Percentiles rank a stretch among this genome's conserved stretches.
phyloP scores from a whole-genome alignment of 169 alveolate genomes.

The Plasmodium relictum region DNA sequence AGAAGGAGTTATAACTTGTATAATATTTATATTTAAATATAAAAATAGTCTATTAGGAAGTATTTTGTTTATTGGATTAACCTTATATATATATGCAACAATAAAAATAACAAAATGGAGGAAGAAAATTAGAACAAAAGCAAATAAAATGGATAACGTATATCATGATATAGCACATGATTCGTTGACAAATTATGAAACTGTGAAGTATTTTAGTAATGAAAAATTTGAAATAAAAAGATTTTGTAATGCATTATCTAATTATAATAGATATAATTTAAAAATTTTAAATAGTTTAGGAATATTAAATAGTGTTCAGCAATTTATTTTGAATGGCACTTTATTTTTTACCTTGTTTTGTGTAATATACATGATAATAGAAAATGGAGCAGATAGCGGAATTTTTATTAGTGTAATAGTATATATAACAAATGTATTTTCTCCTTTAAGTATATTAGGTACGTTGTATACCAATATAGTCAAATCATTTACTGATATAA shows the following conservation, averaged over 20 bases:
- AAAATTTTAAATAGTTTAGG: constrained; percentile 80
- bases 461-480: constrained; percentile 82
- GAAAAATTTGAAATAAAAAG: constrained; percentile 81
- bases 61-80: constrained; percentile 45
- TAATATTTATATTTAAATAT: constrained; percentile 64
- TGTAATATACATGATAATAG: constrained; percentile 44
- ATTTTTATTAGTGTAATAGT: constrained; percentile 66
- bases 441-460: constrained; percentile 84
- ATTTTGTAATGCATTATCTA: constrained; percentile 78
- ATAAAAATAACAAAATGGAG: constrained; percentile 83
- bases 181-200: constrained; percentile 84
- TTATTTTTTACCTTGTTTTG: constrained; percentile 54
- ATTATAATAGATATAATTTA: constrained; percentile 79
- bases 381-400: constrained; percentile 72
- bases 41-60: constrained; percentile 48
- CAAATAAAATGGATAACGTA: constrained; percentile 83
- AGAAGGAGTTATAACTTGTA: constrained; percentile 67
- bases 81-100: constrained; percentile 70
- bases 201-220: constrained; percentile 85
- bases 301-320: constrained; percentile 81
- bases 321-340: constrained; percentile 56
- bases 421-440: constrained; percentile 80
- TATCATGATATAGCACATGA: constrained; percentile 85
- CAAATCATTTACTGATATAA: constrained; percentile 66
- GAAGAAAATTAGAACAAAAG: constrained; percentile 80